These are phyloP conservation scores for Colletotrichum sp. DNA, from an alignment of 2,329 filamentous ascomycete genomes.

Conservation along the genomic window DNA sequence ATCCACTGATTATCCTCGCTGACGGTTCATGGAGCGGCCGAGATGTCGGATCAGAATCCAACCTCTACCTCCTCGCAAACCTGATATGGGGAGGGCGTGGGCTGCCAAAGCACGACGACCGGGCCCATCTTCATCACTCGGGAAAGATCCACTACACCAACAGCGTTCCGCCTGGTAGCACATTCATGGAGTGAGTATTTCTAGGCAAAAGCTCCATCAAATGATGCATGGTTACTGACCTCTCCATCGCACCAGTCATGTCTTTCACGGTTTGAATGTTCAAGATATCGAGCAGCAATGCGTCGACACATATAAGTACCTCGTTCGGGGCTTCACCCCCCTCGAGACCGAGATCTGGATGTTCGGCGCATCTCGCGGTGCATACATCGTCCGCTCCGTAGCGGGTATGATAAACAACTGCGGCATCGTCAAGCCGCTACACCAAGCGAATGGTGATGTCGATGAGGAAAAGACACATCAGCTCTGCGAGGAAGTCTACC, in stretches of 20 bases:
- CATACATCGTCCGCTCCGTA: conserved; percentile 26
- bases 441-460: not conserved
- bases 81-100: conserved; percentile 16
- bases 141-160: conserved; percentile 7
- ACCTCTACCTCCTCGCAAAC: conserved; percentile 21
- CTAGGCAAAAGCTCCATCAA: accelerated
- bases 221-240: not conserved
- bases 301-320: conserved; percentile 23
- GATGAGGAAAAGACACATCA: conserved; percentile 10
- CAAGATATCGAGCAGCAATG: conserved; percentile 15
- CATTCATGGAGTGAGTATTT: not conserved
- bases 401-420: conserved; percentile 33
- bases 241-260: not conserved
- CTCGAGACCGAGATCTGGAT: conserved; percentile 25
- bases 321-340: conserved; percentile 9
- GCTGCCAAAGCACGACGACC: not conserved
- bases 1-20: conserved; percentile 16
- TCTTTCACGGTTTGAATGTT: not conserved
- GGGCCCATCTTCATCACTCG: not conserved
- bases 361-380: conserved; percentile 30
- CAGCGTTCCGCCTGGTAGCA: not conserved
- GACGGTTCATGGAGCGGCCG: conserved; percentile 27
- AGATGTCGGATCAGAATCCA: conserved; percentile 18
- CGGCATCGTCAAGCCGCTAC: conserved; percentile 24
- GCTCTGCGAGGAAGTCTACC: conserved; percentile 24